These are phyloP conservation scores for Lachancea thermotolerans DNA, from an alignment of 805 yeast genomes.

Conservation along the genomic window DNA sequence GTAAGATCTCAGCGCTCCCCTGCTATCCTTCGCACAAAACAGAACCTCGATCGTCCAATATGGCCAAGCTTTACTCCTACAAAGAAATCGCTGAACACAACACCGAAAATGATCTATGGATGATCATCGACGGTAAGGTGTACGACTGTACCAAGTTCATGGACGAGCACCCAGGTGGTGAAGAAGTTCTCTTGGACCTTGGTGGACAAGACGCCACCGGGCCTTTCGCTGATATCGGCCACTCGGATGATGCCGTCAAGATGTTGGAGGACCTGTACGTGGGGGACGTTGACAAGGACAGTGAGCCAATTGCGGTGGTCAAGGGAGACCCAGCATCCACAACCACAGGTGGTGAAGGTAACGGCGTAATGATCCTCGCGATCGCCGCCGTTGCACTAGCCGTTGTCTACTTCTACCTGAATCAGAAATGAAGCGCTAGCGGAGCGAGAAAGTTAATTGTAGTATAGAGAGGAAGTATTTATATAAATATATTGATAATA, in stretches of 20 bases:
- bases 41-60: slow-evolving; percentile 11
- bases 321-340: slow-evolving; percentile 35
- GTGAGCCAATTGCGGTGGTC: slow-evolving; percentile 29
- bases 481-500: background rate
- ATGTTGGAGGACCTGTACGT: slow-evolving; percentile 59
- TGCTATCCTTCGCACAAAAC: background rate
- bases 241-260: slow-evolving; percentile 91
- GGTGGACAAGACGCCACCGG: slow-evolving; percentile 83
- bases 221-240: slow-evolving; percentile 89
- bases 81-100: slow-evolving; percentile 70
- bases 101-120: slow-evolving; percentile 75
- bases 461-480: background rate
- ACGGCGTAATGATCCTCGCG: slow-evolving; percentile 75
- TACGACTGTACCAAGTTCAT: slow-evolving; percentile 67
- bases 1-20: background rate
- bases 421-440: slow-evolving; percentile 8
- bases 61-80: slow-evolving; percentile 49
- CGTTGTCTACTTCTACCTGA: slow-evolving; percentile 24
- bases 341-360: slow-evolving; percentile 52
- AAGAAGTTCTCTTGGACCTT: slow-evolving; percentile 68
- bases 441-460: background rate
- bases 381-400: slow-evolving; percentile 49
- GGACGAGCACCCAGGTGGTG: slow-evolving; percentile 71
- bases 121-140: slow-evolving; percentile 74
- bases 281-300: slow-evolving; percentile 72